Base-by-base conservation (phyloP, 805 yeast genomes). In the Metschnikowia kofuensis region DNA sequence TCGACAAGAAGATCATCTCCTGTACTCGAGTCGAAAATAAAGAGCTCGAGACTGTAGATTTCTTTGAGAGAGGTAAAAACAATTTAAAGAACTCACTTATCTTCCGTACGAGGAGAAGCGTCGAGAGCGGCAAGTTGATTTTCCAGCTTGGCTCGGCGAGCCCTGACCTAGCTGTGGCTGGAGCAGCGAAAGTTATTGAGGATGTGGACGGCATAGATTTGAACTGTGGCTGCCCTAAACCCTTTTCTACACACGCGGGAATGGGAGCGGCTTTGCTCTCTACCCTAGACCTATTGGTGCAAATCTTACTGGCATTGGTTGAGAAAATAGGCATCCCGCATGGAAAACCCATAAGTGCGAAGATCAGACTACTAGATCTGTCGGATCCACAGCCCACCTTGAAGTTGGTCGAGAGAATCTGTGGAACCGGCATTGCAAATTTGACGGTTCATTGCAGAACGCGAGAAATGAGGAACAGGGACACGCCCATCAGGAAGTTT, bases 141-240 rank as follows among this genome's bases (percentile, higher is more conserved):
- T 89, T 94, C 62, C 99, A 94, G 68, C 75, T 94, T 72, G 99
- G 99, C 13, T 85, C 97, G 0, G 77, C 96, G 0, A 78, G 83
- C 53, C 83, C 98, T 0, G 85, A 82, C 0, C 67, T 90, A 16
- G 99, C 99, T 0, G 96, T 90, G 1, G 72, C 85, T 52, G 99
- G 97, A 1, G 97, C 96, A 0, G 69, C 78, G 45, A 75, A 84
- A 38, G 87, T 94, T 3, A 89, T 91, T 8, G 62, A 74, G 1
- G 98, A 94, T 65, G 98, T 94, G 2, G 90, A 82, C 54, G 98
- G 96, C 8, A 86, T 94, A 6, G 99, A 94, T 64, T 77, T 94
- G 49, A 94, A 94, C 65, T 89, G 96, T 29, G 99, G 99, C 6
- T 94, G 99, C 68, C 99, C 99, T 3, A 94, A 92, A 64, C 97